Percentiles rank a stretch among this genome's conserved stretches.
phyloP scores from a whole-genome alignment of 2,329 filamentous ascomycete species.

The Verticillium tricorpus region DNA sequence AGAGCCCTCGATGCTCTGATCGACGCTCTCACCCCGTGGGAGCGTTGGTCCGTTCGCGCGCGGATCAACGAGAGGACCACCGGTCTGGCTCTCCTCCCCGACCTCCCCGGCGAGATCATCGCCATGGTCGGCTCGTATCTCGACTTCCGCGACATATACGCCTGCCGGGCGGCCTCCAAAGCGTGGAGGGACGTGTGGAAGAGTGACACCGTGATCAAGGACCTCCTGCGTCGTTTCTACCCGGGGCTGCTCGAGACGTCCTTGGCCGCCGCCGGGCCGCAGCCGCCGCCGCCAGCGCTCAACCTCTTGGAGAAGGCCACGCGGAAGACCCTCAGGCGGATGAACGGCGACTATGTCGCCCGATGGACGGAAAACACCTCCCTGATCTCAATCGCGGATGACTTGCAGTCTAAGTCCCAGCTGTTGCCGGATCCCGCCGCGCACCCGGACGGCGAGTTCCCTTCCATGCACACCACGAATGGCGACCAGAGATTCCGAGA shows the following conservation, averaged over 20 bases:
- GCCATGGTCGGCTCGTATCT: neutral
- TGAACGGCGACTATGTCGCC: neutral
- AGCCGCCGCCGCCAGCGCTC: neutral
- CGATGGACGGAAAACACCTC: neutral
- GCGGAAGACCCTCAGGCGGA: neutral
- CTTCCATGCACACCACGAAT: neutral
- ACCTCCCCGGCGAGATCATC: slow-evolving; percentile 2
- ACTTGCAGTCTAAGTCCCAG: neutral
- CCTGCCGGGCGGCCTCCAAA: neutral
- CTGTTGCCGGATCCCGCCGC: neutral
- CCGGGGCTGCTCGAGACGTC: neutral
- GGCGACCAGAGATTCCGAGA: no score
- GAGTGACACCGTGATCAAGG: neutral
- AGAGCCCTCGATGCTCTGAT: neutral
- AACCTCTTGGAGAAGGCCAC: neutral
- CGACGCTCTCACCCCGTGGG: slow-evolving; percentile 1
- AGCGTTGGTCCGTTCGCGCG: neutral
- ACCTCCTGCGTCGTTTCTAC: neutral
- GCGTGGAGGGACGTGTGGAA: neutral
- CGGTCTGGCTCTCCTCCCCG: neutral
- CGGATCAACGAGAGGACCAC: neutral
- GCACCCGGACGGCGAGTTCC: neutral
- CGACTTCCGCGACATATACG: neutral
- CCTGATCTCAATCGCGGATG: neutral
- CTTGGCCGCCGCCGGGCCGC: neutral